Base-by-base conservation (phyloP, 352 stramenopile species). In the Phytopythium montanum region DNA sequence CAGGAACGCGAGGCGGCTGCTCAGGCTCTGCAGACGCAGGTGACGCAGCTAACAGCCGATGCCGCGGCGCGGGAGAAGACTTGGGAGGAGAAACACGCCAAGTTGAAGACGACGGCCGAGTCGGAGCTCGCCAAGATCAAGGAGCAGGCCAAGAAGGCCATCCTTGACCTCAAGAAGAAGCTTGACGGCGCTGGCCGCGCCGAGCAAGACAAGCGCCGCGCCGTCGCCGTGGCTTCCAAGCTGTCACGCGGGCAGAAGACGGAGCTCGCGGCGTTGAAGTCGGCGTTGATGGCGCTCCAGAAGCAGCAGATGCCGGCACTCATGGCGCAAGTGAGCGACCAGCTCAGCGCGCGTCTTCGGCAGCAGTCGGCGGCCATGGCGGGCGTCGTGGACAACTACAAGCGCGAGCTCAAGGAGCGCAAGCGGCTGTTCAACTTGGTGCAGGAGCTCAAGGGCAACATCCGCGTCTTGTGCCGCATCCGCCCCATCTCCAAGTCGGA, bases 361-460 rank as follows among this genome's bases (percentile, higher is more conserved):
- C 82, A 85, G 48, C 86, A 95, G 48, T 68, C 80, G 5, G 82
- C 90, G 49, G 86, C 82, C 12, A 90, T 95, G 80, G 76, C 82
- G 14, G 87, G 82, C 23, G 81, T 96, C 16, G 84, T 96, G 28
- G 87, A 96, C 46, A 96, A 94, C 61, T 96, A 96, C 74, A 90
- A 93, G 54, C 83, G 87, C 33, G 86, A 95, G 60, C 81, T 95
- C 57, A 93, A 93, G 54, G 84, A 94, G 66, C 83, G 86, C 41
- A 95, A 95, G 59, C 87, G 96, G 34, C 70, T 99, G 45, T 97
- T 99, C 56, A 97, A 97, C 56, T 81, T 98, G 29, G 97, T 99
- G 38, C 90, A 99, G 57, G 94, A 97, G 56, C 76, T 99, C 33
- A 97, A 98, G 61, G 96, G 95, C 38, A 99, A 99, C 65, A 99